These are phyloP conservation scores for Phaffomyces antillensis DNA, from an alignment of 805 yeast genomes.

Conservation along the genomic window DNA sequence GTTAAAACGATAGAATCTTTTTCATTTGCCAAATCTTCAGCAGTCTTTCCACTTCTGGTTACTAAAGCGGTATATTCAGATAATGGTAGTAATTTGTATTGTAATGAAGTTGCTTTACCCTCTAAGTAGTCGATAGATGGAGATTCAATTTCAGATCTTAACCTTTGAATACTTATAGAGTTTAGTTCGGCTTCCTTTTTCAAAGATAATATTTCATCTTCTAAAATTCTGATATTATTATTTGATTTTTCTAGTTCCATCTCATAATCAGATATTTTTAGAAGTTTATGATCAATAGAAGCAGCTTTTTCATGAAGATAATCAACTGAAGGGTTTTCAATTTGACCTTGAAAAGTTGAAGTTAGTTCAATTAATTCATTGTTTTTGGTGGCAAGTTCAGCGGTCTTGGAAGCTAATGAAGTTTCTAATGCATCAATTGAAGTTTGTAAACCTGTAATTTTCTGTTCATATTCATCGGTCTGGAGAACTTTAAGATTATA, in stretches of 20 bases:
- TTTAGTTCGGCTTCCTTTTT: not conserved
- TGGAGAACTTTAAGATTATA: too few relatives aligned
- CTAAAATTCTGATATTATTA: conserved; percentile 8
- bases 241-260: conserved; percentile 5
- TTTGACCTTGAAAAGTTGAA: not conserved
- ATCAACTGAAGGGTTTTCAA: conserved; percentile 27
- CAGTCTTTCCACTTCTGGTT: conserved; percentile 4
- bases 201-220: conserved; percentile 9
- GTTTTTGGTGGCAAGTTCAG: too few relatives aligned
- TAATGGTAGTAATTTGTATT: conserved; percentile 9
- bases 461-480: too few relatives aligned
- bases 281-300: not conserved
- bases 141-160: not conserved
- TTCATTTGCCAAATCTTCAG: conserved; percentile 16
- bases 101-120: conserved; percentile 15
- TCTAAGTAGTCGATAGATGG: conserved; percentile 12
- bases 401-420: too few relatives aligned
- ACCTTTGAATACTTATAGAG: not conserved
- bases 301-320: conserved; percentile 21
- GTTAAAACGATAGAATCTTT: conserved; percentile 21
- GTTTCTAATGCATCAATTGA: too few relatives aligned
- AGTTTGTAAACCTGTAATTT: too few relatives aligned
- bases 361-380: too few relatives aligned
- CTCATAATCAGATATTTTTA: not conserved
- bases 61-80: conserved; percentile 1